Conservation (phyloP, 2,329 filamentous ascomycete genomes). For the Pseudogymnoascus sp. region DNA sequence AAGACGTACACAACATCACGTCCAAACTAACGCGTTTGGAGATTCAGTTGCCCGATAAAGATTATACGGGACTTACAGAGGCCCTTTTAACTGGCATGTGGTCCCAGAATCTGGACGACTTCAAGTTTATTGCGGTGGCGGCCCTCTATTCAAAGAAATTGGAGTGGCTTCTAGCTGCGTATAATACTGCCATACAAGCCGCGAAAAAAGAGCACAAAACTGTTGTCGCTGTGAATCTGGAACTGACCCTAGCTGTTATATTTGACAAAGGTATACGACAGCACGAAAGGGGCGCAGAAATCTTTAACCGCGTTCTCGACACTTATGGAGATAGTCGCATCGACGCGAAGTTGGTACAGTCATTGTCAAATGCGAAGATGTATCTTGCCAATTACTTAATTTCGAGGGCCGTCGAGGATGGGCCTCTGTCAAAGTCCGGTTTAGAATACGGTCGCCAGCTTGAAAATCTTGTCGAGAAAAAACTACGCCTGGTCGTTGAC, state of each 20-base stretch:
- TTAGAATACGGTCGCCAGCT: not conserved
- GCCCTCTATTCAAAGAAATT: not conserved
- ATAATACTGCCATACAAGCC: not conserved
- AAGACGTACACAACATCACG: not conserved
- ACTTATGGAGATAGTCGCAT: not conserved
- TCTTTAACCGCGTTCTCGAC: not conserved
- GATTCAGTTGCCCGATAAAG: not conserved
- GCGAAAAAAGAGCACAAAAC: not conserved
- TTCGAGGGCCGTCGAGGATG: not conserved
- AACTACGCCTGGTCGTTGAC: not conserved
- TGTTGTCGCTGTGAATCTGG: not conserved
- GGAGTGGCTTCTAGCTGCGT: not conserved
- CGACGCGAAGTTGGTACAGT: not conserved
- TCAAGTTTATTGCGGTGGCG: not conserved
- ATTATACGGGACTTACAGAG: not conserved
- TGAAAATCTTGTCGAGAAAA: not conserved
- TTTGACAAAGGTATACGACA: not conserved
- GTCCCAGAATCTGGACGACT: not conserved
- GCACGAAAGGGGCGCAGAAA: not conserved
- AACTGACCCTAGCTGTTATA: not conserved
- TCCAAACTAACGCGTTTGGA: not conserved
- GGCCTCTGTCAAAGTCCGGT: not conserved
- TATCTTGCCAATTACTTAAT: not conserved
- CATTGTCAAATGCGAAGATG: not conserved
- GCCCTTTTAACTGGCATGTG: not conserved